These are phyloP conservation scores for Annulohypoxylon moriforme DNA, from an alignment of 495 filamentous ascomycete species.

Conservation along the genomic window DNA sequence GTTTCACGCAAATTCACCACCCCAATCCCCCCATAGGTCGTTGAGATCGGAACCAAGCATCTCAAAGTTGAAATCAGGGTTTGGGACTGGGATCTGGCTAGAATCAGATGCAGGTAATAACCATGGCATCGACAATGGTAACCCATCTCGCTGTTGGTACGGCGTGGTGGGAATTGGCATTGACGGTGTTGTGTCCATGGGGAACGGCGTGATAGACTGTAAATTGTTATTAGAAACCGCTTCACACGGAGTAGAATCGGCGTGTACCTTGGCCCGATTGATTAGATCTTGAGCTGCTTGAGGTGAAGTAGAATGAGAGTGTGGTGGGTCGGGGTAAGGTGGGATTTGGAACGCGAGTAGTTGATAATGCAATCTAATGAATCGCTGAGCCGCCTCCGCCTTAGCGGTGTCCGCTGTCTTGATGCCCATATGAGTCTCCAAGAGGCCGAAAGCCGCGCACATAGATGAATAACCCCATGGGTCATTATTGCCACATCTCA, in stretches of 20 bases:
- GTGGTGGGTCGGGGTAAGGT: constrained; percentile 40
- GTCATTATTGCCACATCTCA: constrained; percentile 49
- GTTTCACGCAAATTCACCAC: constrained; percentile 35
- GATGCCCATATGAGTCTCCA: constrained; percentile 51
- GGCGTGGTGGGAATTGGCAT: constrained; percentile 28
- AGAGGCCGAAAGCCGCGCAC: constrained; percentile 48
- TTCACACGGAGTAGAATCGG: background rate
- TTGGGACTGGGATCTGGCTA: constrained; percentile 31
- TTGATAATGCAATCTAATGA: constrained; percentile 50
- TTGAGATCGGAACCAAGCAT: constrained; percentile 48
- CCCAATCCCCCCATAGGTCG: constrained; percentile 50
- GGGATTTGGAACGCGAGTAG: constrained; percentile 57
- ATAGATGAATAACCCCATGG: constrained; percentile 52
- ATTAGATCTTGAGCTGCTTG: constrained; percentile 34
- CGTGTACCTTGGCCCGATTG: constrained; percentile 36
- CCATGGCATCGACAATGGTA: constrained; percentile 46
- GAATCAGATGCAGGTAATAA: constrained; percentile 39
- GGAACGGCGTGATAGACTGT: constrained; percentile 44
- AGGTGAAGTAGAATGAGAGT: constrained; percentile 23
- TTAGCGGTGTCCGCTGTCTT: constrained; percentile 48
- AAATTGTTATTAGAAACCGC: constrained; percentile 2
- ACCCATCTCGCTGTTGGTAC: constrained; percentile 37
- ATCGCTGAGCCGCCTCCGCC: constrained; percentile 45
- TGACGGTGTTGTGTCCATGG: constrained; percentile 29
- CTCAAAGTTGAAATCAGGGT: constrained; percentile 50